Conservation (phyloP, 2,329 filamentous ascomycete genomes). For the Xylariomycetidae sp. region DNA sequence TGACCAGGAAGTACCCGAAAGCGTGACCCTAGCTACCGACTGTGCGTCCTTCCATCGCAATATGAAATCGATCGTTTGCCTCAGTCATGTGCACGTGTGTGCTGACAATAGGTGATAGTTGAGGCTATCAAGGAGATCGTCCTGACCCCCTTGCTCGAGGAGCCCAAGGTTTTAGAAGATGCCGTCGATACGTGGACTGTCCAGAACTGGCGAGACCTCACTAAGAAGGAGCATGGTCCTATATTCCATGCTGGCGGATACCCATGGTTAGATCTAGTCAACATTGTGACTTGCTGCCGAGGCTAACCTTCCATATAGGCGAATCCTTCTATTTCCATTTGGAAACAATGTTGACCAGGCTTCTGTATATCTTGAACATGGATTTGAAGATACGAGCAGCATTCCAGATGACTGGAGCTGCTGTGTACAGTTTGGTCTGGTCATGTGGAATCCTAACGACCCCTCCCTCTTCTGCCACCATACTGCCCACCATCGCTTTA, state of each 20-base stretch:
- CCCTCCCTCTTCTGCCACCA: constrained; percentile 80
- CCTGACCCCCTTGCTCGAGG: constrained; percentile 66
- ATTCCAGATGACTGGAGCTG: constrained; percentile 93
- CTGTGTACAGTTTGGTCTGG: constrained; percentile 91
- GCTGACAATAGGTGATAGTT: constrained; percentile 44
- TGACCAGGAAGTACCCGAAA: constrained; percentile 43
- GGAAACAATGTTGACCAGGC: constrained; percentile 93
- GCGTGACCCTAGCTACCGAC: constrained; percentile 47
- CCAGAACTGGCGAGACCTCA: constrained; percentile 70
- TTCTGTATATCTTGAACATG: constrained; percentile 95
- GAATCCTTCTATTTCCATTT: constrained; percentile 89
- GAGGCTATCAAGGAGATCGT: constrained; percentile 82
- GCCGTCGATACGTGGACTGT: constrained; percentile 81
- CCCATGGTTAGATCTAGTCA: constrained; percentile 66
- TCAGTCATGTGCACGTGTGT: constrained; percentile 1
- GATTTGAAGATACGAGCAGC: constrained; percentile 67
- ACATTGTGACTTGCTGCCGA: too few species aligned
- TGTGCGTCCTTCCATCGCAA: constrained; percentile 36
- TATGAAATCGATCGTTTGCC: constrained; percentile 1
- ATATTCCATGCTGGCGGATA: constrained; percentile 79
- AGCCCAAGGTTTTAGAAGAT: constrained; percentile 76
- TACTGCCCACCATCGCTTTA: constrained; percentile 91
- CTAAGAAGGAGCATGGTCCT: constrained; percentile 82
- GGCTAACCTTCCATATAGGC: too few species aligned
- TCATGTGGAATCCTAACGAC: constrained; percentile 90